These are phyloP conservation scores for Allium sativum DNA, from an alignment of 106 monocot genomes.

Conservation along the genomic window DNA sequence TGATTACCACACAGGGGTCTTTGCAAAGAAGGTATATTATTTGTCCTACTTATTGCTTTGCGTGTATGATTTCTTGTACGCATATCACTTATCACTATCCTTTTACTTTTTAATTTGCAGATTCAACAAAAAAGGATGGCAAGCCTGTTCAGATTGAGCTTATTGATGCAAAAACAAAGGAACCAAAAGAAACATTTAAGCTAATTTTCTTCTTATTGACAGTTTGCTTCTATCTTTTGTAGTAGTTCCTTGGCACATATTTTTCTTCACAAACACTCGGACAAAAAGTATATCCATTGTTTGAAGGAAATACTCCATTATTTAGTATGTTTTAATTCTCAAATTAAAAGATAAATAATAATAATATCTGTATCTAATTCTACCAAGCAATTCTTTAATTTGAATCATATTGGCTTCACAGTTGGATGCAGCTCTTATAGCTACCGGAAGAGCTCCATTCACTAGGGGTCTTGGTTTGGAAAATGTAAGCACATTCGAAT, in stretches of 20 bases:
- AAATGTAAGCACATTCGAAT: conserved; percentile 41
- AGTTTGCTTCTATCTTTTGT: conserved; percentile 4
- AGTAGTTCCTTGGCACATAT: not conserved
- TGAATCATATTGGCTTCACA: conserved; percentile 9
- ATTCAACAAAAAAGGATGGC: conserved; percentile 95
- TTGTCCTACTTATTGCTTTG: not conserved
- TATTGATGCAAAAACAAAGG: conserved; percentile 96
- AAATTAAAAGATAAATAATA: no score
- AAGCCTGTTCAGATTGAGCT: conserved; percentile 95
- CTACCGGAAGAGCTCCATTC: conserved; percentile 95
- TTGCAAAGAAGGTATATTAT: conserved; percentile 71
- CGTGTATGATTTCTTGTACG: not conserved
- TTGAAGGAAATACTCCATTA: no score
- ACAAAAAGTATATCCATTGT: no score
- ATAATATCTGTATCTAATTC: no score
- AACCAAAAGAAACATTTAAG: conserved; percentile 70
- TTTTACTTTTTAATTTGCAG: conserved; percentile 29
- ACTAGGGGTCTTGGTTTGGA: conserved; percentile 97
- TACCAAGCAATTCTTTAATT: not conserved
- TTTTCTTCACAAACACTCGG: no score
- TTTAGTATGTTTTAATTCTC: no score
- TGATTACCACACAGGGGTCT: conserved; percentile 88
- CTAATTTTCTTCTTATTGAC: conserved; percentile 13
- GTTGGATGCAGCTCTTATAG: conserved; percentile 99
- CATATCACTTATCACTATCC: not conserved